These are phyloP conservation scores for Aspergillus ochraceus DNA, from an alignment of 2,329 filamentous ascomycete species.

Conservation along the genomic window DNA sequence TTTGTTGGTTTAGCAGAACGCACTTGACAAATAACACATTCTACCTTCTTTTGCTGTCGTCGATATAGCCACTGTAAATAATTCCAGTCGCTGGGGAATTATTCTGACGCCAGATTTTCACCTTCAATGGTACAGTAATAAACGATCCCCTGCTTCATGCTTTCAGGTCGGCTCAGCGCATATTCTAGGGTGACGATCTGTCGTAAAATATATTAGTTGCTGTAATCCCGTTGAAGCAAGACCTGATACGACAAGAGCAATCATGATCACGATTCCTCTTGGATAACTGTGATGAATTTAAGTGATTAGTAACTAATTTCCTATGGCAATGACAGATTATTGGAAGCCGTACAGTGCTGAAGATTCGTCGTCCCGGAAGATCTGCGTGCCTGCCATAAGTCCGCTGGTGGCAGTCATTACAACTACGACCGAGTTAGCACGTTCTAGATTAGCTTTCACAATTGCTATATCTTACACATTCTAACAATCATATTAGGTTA, in stretches of 20 bases:
- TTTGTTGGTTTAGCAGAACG: too few relatives aligned
- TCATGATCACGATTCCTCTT: constrained; percentile 48
- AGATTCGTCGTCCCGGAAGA: constrained; percentile 48
- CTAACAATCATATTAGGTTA: constrained; percentile 21
- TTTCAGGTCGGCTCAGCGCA: too few relatives aligned
- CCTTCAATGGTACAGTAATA: too few relatives aligned
- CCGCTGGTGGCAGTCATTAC: constrained; percentile 55
- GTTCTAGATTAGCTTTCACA: not conserved
- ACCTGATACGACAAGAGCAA: constrained; percentile 45
- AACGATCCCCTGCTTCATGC: too few relatives aligned
- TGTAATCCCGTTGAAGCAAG: constrained; percentile 45
- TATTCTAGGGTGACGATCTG: too few relatives aligned
- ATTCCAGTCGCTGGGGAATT: too few relatives aligned
- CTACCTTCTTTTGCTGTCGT: too few relatives aligned
- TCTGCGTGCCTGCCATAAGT: constrained; percentile 54
- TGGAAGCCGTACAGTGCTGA: constrained; percentile 28
- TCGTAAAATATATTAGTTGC: not conserved
- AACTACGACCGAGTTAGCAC: not conserved
- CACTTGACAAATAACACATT: too few relatives aligned
- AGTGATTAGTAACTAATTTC: not conserved
- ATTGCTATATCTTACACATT: constrained; percentile 23
- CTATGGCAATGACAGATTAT: not conserved
- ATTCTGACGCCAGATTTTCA: too few relatives aligned
- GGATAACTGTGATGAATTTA: constrained; percentile 36
- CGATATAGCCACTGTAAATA: too few relatives aligned